Percentiles rank a stretch among this genome's conserved stretches.
Evolutionary conservation across 768 basidiomycete species (phyloP).

Genomic region (Serendipita sp.): DNA sequence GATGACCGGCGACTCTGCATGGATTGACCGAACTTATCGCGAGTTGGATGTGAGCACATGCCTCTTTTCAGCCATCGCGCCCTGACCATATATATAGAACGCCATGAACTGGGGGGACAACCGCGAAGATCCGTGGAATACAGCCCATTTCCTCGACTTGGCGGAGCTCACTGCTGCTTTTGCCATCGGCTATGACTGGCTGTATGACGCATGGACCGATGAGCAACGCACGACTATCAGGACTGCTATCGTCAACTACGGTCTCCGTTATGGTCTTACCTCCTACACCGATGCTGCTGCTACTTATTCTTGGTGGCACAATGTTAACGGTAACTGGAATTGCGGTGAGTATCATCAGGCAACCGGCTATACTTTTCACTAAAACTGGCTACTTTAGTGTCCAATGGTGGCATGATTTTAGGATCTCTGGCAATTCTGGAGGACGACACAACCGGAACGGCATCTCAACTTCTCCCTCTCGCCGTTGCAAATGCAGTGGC

Average conservation of each 20-base stretch:
- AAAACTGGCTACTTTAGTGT: slow-evolving; percentile 27
- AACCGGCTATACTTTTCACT: neutral
- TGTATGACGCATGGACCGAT: slow-evolving; percentile 29
- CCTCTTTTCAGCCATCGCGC: too few species aligned
- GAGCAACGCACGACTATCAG: slow-evolving; percentile 22
- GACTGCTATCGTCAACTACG: slow-evolving; percentile 26
- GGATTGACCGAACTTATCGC: slow-evolving; percentile 25
- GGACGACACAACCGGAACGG: slow-evolving; percentile 62
- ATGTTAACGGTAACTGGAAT: slow-evolving; percentile 88
- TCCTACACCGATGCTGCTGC: slow-evolving; percentile 27
- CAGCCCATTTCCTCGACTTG: slow-evolving; percentile 24
- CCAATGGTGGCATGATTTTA: slow-evolving; percentile 79
- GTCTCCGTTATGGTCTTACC: slow-evolving; percentile 41
- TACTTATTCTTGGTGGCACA: slow-evolving; percentile 19
- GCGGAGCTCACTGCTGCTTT: slow-evolving; percentile 27
- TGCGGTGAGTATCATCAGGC: slow-evolving; percentile 28
- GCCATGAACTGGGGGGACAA: slow-evolving; percentile 19
- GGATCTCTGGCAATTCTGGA: slow-evolving; percentile 80
- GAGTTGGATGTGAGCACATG: slow-evolving; percentile 21
- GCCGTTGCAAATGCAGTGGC: slow-evolving; percentile 58
- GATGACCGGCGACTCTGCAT: slow-evolving; percentile 26
- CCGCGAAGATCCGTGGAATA: slow-evolving; percentile 19
- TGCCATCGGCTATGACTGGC: slow-evolving; percentile 32
- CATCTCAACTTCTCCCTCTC: slow-evolving; percentile 45
- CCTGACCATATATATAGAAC: slow-evolving; percentile 12